Percentiles rank a stretch among this genome's conserved stretches.
These are phyloP conservation scores for Thermoascus crustaceus DNA, from an alignment of 2,329 filamentous ascomycete genomes.

Conservation along the genomic window DNA sequence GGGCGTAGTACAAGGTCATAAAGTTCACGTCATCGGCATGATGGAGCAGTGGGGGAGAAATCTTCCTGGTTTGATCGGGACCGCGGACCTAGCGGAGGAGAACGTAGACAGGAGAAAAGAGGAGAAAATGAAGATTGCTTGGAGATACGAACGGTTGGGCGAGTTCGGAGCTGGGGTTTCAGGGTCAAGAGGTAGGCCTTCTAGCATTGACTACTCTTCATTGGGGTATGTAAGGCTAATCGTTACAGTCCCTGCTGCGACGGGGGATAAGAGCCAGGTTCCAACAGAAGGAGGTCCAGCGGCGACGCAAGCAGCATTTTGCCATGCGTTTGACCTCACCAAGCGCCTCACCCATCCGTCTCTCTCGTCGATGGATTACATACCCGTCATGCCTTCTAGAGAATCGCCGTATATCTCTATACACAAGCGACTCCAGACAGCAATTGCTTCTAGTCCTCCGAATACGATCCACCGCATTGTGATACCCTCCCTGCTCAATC, in stretches of 20 bases:
- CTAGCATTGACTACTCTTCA: not conserved
- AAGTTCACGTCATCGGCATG: slow-evolving; percentile 75
- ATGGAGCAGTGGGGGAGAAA: slow-evolving; percentile 74
- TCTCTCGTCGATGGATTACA: slow-evolving; percentile 45
- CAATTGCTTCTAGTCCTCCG: slow-evolving; percentile 50
- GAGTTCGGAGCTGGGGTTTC: slow-evolving; percentile 53
- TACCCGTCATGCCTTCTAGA: slow-evolving; percentile 35
- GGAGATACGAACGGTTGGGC: slow-evolving; percentile 84
- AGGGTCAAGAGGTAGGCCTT: slow-evolving; percentile 52
- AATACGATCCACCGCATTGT: slow-evolving; percentile 68
- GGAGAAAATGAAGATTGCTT: slow-evolving; percentile 97
- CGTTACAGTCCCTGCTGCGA: slow-evolving; percentile 18
- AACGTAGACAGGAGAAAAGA: slow-evolving; percentile 36
- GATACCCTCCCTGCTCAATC: slow-evolving; percentile 77
- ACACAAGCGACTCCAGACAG: slow-evolving; percentile 49
- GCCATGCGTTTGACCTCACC: slow-evolving; percentile 64
- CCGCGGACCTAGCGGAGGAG: slow-evolving; percentile 39
- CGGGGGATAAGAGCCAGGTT: slow-evolving; percentile 36
- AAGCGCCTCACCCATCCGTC: slow-evolving; percentile 54
- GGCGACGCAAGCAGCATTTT: slow-evolving; percentile 45
- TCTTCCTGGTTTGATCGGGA: slow-evolving; percentile 62
- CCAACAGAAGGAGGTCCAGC: slow-evolving; percentile 17
- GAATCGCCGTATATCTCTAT: slow-evolving; percentile 57
- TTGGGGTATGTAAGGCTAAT: slow-evolving; percentile 10
- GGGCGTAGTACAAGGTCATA: slow-evolving; percentile 83